phyloP scores from a whole-genome alignment of 352 stramenopile species.

The Globisporangium apiculatum region DNA sequence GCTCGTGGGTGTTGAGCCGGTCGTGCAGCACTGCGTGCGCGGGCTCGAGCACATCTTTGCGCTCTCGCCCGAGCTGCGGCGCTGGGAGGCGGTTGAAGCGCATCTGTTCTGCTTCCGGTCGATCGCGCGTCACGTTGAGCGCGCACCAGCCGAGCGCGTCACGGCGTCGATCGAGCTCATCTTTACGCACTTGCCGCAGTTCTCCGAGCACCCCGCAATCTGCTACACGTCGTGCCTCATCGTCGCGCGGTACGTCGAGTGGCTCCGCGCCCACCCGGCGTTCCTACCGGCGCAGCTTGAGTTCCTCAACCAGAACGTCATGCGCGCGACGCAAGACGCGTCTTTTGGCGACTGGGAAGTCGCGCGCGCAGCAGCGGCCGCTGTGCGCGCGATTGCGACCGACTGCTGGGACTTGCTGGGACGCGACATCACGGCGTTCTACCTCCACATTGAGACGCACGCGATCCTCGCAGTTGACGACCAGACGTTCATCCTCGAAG shows the following conservation, averaged over 20 bases:
- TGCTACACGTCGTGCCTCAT: constrained; percentile 84
- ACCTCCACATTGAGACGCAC: constrained; percentile 63
- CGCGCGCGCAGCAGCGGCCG: constrained; percentile 54
- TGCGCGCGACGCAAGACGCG: constrained; percentile 36
- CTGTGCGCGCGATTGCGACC: constrained; percentile 61
- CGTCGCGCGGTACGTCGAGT: constrained; percentile 75
- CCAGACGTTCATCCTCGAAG: constrained; percentile 81
- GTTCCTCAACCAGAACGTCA: constrained; percentile 72
- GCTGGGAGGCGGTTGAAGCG: constrained; percentile 75
- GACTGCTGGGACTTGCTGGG: constrained; percentile 74
- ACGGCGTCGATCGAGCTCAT: constrained; percentile 56
- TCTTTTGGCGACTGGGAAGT: constrained; percentile 70
- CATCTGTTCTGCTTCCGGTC: constrained; percentile 82
- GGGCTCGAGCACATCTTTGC: constrained; percentile 67
- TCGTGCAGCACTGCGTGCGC: constrained; percentile 74
- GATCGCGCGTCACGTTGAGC: constrained; percentile 77
- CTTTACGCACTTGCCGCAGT: constrained; percentile 71
- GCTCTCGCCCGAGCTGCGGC: constrained; percentile 26
- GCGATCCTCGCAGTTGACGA: constrained; percentile 70
- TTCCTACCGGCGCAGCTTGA: constrained; percentile 47
- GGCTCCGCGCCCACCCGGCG: constrained; percentile 42
- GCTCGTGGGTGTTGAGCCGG: constrained; percentile 54
- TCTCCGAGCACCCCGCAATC: constrained; percentile 69
- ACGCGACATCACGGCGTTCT: constrained; percentile 63
- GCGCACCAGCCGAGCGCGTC: constrained; percentile 12